Percentiles rank a stretch among this genome's conserved stretches.
Evolutionary conservation across 306 rosid species (phyloP).

Genomic region (Begonia loranthoides): DNA sequence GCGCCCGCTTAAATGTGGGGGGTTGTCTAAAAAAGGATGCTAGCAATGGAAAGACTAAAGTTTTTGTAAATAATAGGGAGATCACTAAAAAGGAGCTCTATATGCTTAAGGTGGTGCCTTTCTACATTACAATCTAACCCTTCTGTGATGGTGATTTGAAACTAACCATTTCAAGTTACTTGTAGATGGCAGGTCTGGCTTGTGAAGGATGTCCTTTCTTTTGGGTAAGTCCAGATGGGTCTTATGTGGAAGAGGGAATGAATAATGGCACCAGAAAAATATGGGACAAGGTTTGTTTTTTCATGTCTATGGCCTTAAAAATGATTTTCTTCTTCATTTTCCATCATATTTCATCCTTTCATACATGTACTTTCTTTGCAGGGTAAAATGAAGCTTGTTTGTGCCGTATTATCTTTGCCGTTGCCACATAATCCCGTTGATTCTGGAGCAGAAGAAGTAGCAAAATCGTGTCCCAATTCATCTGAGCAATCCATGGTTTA

Average conservation of each 20-base stretch:
- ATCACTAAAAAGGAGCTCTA: conserved; percentile 42
- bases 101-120: conserved; percentile 39
- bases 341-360: conserved; percentile 8
- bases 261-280: conserved; percentile 29
- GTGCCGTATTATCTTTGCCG: conserved; percentile 42
- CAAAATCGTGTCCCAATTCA: neutral
- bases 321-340: conserved; percentile 1
- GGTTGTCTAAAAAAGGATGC: conserved; percentile 29
- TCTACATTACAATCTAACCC: too few relatives aligned
- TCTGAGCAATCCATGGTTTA: conserved; percentile 17
- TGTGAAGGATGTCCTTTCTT: conserved; percentile 53
- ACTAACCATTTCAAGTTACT: neutral
- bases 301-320: neutral
- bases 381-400: conserved; percentile 33
- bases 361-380: conserved; percentile 13
- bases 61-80: conserved; percentile 39
- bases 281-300: conserved; percentile 52
- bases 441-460: conserved; percentile 10
- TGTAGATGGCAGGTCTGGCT: conserved; percentile 54
- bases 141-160: too few relatives aligned
- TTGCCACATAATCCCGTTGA: conserved; percentile 22
- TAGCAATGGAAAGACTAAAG: conserved; percentile 59
- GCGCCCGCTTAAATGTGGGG: conserved; percentile 36
- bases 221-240: conserved; percentile 61
- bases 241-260: conserved; percentile 80